Evolutionary conservation across 2,329 filamentous ascomycete genomes (phyloP).

Genomic region (Aspergillus tubingensis): DNA sequence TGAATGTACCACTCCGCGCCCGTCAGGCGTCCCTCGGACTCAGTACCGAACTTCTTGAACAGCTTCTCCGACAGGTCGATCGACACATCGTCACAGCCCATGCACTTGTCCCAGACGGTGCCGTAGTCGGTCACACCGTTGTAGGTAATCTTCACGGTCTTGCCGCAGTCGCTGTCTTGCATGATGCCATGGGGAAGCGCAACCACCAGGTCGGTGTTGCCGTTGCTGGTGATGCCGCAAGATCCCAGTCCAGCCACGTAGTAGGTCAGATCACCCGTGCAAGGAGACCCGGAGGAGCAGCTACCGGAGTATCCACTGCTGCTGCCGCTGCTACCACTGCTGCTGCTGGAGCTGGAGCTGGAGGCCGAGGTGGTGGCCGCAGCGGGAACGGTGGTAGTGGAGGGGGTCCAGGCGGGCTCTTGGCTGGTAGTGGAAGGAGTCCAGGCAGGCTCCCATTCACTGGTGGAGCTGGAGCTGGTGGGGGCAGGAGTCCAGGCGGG

Average conservation of each 20-base stretch:
- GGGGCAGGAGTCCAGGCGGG: conserved; percentile 1
- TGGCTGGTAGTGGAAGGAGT: conserved; percentile 4
- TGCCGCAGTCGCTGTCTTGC: conserved; percentile 70
- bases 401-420: conserved; percentile 8
- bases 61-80: conserved; percentile 64
- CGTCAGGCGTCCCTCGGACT: conserved; percentile 43
- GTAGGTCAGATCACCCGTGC: conserved; percentile 70
- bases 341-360: background rate
- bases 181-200: conserved; percentile 68
- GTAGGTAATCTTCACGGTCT: conserved; percentile 64
- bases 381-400: background rate
- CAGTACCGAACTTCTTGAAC: conserved; percentile 53
- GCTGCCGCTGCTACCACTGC: conserved; percentile 18
- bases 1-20: conserved; percentile 46
- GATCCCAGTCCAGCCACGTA: conserved; percentile 65
- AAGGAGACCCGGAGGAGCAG: conserved; percentile 31
- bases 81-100: conserved; percentile 59
- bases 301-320: conserved; percentile 25
- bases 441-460: background rate
- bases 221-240: conserved; percentile 66
- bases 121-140: conserved; percentile 62
- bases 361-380: conserved; percentile 4
- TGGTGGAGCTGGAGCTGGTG: conserved; percentile 4
- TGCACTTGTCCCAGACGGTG: conserved; percentile 73
- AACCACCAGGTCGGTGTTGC: conserved; percentile 62